Percentiles rank a stretch among this genome's conserved stretches.
Evolutionary conservation across 2,329 filamentous ascomycete genomes (phyloP).

Genomic region (Sclerotinia trifoliorum): DNA sequence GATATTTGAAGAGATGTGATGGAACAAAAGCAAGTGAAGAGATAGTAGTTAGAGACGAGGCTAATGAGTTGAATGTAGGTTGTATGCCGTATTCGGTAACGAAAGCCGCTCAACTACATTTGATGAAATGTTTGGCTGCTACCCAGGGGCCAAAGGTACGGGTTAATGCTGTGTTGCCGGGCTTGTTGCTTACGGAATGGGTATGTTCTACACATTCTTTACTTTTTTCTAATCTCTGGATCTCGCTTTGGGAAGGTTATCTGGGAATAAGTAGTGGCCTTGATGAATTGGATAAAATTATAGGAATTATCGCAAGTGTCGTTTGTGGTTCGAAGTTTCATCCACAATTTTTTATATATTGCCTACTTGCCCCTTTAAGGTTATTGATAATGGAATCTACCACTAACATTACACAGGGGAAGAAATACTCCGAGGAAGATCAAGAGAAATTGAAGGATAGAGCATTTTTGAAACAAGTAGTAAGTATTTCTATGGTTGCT

Average conservation of each 20-base stretch:
- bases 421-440: conserved; percentile 51
- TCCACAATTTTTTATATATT: no score
- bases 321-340: neutral
- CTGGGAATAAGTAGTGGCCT: neutral
- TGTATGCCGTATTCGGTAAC: conserved; percentile 41
- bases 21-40: no score
- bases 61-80: conserved; percentile 4
- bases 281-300: neutral
- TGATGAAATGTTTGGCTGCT: conserved; percentile 63
- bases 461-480: conserved; percentile 55
- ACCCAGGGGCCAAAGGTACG: conserved; percentile 62
- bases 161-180: conserved; percentile 63
- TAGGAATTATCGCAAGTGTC: neutral
- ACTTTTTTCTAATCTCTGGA: neutral
- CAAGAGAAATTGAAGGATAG: conserved; percentile 50
- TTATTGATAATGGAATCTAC: neutral
- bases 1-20: no score
- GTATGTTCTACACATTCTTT: conserved; percentile 38
- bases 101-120: conserved; percentile 55
- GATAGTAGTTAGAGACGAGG: neutral
- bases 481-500: conserved; percentile 38
- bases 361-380: neutral
- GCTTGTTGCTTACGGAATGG: conserved; percentile 65
- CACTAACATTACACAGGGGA: conserved; percentile 41
- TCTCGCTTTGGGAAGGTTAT: neutral